Base-by-base conservation (phyloP, 2,329 filamentous ascomycete species). In the Xylariales sp. region DNA sequence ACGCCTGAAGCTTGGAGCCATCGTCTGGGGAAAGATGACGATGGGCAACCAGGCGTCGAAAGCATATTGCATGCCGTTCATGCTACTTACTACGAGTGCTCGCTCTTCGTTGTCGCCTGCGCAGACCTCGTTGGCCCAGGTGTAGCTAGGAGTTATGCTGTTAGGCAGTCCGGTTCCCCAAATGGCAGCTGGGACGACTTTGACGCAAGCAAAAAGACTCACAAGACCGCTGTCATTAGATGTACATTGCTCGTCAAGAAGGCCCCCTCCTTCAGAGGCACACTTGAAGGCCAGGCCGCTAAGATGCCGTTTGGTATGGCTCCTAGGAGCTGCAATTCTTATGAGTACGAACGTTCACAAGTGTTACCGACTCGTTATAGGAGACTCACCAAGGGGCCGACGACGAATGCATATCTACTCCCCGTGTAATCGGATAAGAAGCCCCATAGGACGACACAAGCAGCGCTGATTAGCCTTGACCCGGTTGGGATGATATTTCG, bases 61-160 rank as follows among this genome's bases (percentile, higher is more conserved):
- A 14, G 39, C 39, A 18, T 42, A 42, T 14, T 42, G 39, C 16
- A 42, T 27, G 14, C 39, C 39, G 24, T 42, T 42, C 39, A 42
- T 42, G 18, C 18, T 24, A 20, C 39, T 42, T 4, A 42, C 18
- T 6, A 29, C 31, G 31, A 42, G 14, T 4, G 39, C 39, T 6
- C 39, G 22, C 24, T 42, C 39, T n/a, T 42, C 39, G 39, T 42
- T 42, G 31, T 42, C 31, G 19, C 36, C 32, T n/a, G 39, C 39
- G 31, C 39, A 42, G 10, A 42, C 36, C 24, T 42, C 39, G 16
- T 42, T 42, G 31, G 39, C 39, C 39, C 39, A 42, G 12, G 39
- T 35, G 25, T 42, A 42, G 15, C 38, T 40, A 11, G 2, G 8
- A 3, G 6, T 10, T 18, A 5, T 21, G 28, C n/a, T n/a, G n/a